Conservation (phyloP, 2,329 filamentous ascomycete genomes). For the Malbranchea zuffiana region DNA sequence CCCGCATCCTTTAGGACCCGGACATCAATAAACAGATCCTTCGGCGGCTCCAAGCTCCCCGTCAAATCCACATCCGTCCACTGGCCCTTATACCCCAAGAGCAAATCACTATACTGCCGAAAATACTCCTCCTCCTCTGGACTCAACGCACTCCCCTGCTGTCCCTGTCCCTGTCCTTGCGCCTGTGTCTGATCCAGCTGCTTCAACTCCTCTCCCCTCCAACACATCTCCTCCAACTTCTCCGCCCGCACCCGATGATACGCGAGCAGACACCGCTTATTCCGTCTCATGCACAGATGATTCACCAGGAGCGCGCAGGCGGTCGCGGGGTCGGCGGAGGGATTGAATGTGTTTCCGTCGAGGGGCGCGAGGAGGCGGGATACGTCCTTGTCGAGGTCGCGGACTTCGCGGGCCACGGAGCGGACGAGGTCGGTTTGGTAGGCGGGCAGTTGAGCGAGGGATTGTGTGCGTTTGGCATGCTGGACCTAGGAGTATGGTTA, state of each 20-base stretch:
- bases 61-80: conserved; percentile 98
- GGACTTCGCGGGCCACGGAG: conserved; percentile 76
- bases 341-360: conserved; percentile 60
- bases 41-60: conserved; percentile 84
- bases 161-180: conserved; percentile 12
- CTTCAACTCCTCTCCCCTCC: conserved; percentile 53
- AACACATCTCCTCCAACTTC: conserved; percentile 86
- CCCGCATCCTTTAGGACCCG: conserved; percentile 91
- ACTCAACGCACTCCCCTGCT: conserved; percentile 63
- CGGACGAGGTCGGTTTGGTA: conserved; percentile 91
- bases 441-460: conserved; percentile 71
- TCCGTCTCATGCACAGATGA: conserved; percentile 86
- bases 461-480: conserved; percentile 90
- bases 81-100: conserved; percentile 94
- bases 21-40: conserved; percentile 93
- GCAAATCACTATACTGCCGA: conserved; percentile 75
- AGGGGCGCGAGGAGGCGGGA: conserved; percentile 69
- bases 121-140: conserved; percentile 97
- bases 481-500: conserved; percentile 52
- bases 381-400: conserved; percentile 83
- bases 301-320: conserved; percentile 86
- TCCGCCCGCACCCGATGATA: conserved; percentile 87
- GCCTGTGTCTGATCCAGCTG: conserved; percentile 40
- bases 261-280: conserved; percentile 88
- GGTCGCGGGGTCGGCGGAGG: conserved; percentile 66